Conservation (phyloP, 2,329 filamentous ascomycete species). For the Monosporascus sp. region DNA sequence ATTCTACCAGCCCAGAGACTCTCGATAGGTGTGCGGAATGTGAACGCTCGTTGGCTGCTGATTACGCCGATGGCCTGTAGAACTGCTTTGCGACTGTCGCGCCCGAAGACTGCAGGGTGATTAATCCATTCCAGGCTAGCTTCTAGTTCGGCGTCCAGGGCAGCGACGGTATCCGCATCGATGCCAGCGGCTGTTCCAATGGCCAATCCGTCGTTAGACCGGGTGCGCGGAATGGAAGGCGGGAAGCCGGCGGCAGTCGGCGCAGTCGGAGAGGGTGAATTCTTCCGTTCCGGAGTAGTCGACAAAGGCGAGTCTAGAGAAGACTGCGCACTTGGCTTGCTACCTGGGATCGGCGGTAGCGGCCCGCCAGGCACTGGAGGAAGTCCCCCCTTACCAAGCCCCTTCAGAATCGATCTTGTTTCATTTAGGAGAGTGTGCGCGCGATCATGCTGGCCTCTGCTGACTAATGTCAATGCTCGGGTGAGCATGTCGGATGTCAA, state of each 20-base stretch:
- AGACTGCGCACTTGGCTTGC: slow-evolving; percentile 38
- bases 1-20: slow-evolving; percentile 83
- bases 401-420: slow-evolving; percentile 91
- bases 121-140: slow-evolving; percentile 94
- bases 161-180: slow-evolving; percentile 73
- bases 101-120: slow-evolving; percentile 89
- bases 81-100: slow-evolving; percentile 92
- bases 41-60: slow-evolving; percentile 87
- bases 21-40: slow-evolving; percentile 86
- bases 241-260: slow-evolving; percentile 36
- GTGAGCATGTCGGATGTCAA: slow-evolving; percentile 98
- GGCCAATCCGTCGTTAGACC: slow-evolving; percentile 53
- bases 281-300: slow-evolving; percentile 49
- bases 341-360: slow-evolving; percentile 21
- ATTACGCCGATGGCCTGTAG: slow-evolving; percentile 96
- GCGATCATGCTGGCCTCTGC: slow-evolving; percentile 86
- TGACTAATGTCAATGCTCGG: slow-evolving; percentile 82
- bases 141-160: slow-evolving; percentile 87
- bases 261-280: slow-evolving; percentile 49
- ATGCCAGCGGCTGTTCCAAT: slow-evolving; percentile 63
- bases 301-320: slow-evolving; percentile 28
- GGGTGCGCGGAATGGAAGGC: slow-evolving; percentile 40
- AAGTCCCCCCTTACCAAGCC: slow-evolving; percentile 88
- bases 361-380: slow-evolving; percentile 59
- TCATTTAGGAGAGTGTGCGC: slow-evolving; percentile 89